Percentiles rank a stretch among this genome's conserved stretches.
These are phyloP conservation scores for Cicer chorassanicum DNA, from an alignment of 306 rosid genomes.

Conservation along the genomic window DNA sequence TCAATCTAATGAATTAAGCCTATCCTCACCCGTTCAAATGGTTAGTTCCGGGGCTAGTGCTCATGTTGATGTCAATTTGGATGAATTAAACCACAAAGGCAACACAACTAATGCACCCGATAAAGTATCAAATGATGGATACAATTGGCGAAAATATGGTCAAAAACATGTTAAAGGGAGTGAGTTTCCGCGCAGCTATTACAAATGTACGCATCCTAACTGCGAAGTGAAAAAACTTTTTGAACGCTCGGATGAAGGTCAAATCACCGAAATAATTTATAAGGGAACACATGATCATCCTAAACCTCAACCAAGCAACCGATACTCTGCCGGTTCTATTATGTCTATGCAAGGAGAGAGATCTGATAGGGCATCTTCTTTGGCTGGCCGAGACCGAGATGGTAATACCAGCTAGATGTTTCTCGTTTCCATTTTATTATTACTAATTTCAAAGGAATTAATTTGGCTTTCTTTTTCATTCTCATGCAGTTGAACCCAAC, in stretches of 20 bases:
- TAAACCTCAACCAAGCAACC: constrained; percentile 90
- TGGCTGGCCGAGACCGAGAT: constrained; percentile 72
- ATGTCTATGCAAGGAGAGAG: constrained; percentile 71
- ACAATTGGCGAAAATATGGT: constrained; percentile 97
- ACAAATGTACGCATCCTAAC: constrained; percentile 95
- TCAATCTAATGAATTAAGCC: constrained; percentile 64
- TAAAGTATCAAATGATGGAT: constrained; percentile 83
- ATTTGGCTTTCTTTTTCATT: constrained; percentile 33
- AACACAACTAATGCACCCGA: constrained; percentile 57
- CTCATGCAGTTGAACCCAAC: constrained; percentile 43
- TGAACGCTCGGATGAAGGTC: constrained; percentile 95
- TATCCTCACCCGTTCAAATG: constrained; percentile 61
- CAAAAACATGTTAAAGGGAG: constrained; percentile 97
- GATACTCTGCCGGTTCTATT: constrained; percentile 66
- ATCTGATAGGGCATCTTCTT: constrained; percentile 64
- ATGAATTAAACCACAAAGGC: constrained; percentile 63
- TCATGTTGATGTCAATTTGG: constrained; percentile 63
- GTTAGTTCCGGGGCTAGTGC: constrained; percentile 59
- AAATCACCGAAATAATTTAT: constrained; percentile 90
- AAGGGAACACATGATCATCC: constrained; percentile 98
- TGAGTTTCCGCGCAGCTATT: constrained; percentile 98
- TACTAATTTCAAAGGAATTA: constrained; percentile 15
- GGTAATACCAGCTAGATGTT: constrained; percentile 60
- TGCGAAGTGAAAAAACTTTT: constrained; percentile 98
- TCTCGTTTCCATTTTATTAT: constrained; percentile 20